Evolutionary conservation across 768 basidiomycete species (phyloP), one percentile per base, ranked within the genome.

Genomic region (Pluteus cervinus): DNA sequence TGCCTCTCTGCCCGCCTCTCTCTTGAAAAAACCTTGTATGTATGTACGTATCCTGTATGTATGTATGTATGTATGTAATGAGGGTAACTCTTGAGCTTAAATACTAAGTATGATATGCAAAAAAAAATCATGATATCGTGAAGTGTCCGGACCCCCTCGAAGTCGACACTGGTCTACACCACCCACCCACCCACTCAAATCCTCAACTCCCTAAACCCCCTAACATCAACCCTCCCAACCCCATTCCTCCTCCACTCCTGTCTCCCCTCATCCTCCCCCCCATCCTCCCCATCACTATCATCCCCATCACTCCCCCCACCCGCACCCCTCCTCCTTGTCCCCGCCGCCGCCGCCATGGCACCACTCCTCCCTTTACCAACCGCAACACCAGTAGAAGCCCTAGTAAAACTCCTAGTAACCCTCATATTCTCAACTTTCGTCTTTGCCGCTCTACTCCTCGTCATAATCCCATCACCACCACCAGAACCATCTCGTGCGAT

Each of bases 151-250:
- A n/a, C n/a, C n/a, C n/a, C n/a, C n/a, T n/a, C n/a, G n/a, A n/a
- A n/a, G n/a, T n/a, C n/a, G n/a, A n/a, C n/a, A n/a, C n/a, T n/a
- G n/a, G n/a, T n/a, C n/a, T n/a, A n/a, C n/a, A n/a, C n/a, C n/a
- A n/a, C n/a, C n/a, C n/a, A 33, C 15, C 33, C 10, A 30, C 20
- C 18, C n/a, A 24, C 42, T 50, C 37, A 71, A 44, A 86, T 86
- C 71, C 73, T 82, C 56, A 86, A 55, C 61, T 86, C 85, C 47
- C 82, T 63, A 57, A 86, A 86, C 37, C 84, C 84, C 37, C 84
- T 66, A 37, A 86, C 82, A 55, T 86, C 84, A 41, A 86, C 56
- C 50, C 83, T 57, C 14, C 76, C 77, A 7, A 63, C 65, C 41
- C 75, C 73, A 53, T 73, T 76, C 49, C 53, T 63, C 41, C 52